Base-by-base conservation (phyloP, 2,329 filamentous ascomycete species). In the Epichloe gansuensis region DNA sequence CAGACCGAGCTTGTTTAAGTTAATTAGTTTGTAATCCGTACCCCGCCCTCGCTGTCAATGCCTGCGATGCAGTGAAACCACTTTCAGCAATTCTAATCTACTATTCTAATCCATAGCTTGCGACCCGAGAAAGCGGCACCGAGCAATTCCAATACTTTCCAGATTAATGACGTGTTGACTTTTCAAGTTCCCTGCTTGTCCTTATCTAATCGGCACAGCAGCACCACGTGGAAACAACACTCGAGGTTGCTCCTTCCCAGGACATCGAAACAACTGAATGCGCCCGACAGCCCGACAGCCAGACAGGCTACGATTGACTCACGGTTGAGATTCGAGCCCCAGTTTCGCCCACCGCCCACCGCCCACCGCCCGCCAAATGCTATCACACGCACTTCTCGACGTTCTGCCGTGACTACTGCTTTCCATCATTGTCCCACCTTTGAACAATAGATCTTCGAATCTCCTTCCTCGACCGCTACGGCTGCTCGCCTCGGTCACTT, bases 291-390 rank as follows among this genome's bases (percentile, higher is more conserved):
- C 12, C 15, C 7, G 5, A 44, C 41, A 27, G 15, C n/a, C 42
- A 44, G 31, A 31, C 27, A 31, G 27, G 27, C 27, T 31, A 31
- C 27, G 27, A 31, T 31, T 31, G 27, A 31, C 27, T 31, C 27
- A 9, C 8, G 9, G 31, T 31, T 31, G 31, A 31, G 31, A 31
- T 31, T 31, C 31, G 31, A 39, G n/a, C 47, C 39, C 42, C 34
- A 34, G 17, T 51, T 45, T 41, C 23, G n/a, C 50, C 42, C 49
- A 50, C 47, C 47, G n/a, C 50, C 42, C 49, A 50, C 47, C 47
- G 47, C 47, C 39, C 47, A 50, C 47, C 47, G 47, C 47, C 47
- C 47, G 39, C 47, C 25, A 40, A 41, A 40, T 34, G 38, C 27
- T 45, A 41, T 43, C 34, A 38, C 49, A 11, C 49, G 31, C 49